A percentile compares a stretch with the other conserved stretches of the same genome.
Evolutionary conservation across 176 grass and related monocot species (phyloP).

Genomic region (Cymbopogon citratus): DNA sequence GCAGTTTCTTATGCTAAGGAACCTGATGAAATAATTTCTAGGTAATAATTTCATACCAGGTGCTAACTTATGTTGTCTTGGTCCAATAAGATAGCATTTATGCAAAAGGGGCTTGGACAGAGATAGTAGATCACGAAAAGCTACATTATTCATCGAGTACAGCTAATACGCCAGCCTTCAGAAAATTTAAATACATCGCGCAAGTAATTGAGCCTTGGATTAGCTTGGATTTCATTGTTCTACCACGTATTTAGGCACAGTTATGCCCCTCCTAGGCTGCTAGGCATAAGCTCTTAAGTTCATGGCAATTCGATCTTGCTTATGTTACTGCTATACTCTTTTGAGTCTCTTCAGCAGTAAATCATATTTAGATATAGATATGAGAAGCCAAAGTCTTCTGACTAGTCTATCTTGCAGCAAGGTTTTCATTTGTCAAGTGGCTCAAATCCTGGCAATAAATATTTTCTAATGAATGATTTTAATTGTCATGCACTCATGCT

Average conservation of each 20-base stretch:
- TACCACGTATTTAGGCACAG: not conserved
- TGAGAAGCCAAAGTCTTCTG: not conserved
- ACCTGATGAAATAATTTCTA: constrained; percentile 88
- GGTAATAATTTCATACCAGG: constrained; percentile 33
- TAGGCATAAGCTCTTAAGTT: not conserved
- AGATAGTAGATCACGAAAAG: not conserved
- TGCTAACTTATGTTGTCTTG: not conserved
- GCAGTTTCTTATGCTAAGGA: constrained; percentile 90
- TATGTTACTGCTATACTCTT: not conserved
- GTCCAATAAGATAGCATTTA: not conserved
- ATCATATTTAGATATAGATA: not conserved
- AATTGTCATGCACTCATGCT: not conserved
- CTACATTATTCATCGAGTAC: not conserved
- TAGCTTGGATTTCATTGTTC: not conserved
- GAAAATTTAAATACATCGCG: not conserved
- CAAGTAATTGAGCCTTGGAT: not conserved
- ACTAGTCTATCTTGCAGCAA: not conserved
- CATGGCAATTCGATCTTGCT: not conserved
- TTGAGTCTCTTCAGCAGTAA: not conserved
- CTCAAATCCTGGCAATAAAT: not conserved
- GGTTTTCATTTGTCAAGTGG: not conserved
- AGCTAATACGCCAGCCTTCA: not conserved
- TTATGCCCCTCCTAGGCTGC: not conserved
- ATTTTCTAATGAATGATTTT: not conserved
- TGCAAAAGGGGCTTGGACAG: not conserved